These are phyloP conservation scores for Pontederia crassipes DNA, from an alignment of 176 grass and related monocot species.

Conservation along the genomic window DNA sequence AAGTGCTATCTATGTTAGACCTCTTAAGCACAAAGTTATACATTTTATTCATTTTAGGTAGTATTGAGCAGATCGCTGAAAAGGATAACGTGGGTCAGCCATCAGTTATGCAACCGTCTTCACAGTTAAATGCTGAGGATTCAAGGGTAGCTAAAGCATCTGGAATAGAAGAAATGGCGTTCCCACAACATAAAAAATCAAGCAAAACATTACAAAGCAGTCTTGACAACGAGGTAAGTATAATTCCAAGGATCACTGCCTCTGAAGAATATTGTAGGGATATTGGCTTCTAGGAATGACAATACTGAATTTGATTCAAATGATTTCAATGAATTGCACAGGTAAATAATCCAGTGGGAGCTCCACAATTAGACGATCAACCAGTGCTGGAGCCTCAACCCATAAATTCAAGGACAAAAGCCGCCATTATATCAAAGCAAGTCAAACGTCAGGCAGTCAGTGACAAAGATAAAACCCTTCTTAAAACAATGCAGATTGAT, in stretches of 20 bases:
- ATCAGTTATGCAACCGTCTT: too few species aligned
- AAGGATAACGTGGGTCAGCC: background rate
- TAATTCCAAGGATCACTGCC: background rate
- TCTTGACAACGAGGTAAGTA: background rate
- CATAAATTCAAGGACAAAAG: too few species aligned
- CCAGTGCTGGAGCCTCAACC: too few species aligned
- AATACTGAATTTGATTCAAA: background rate
- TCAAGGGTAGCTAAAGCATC: background rate
- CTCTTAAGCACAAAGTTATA: background rate
- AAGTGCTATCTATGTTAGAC: background rate
- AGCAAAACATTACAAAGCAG: background rate
- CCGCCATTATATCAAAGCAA: too few species aligned
- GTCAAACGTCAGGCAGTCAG: too few species aligned
- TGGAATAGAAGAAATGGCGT: background rate
- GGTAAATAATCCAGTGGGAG: too few species aligned
- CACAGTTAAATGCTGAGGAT: background rate
- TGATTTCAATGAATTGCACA: too few species aligned
- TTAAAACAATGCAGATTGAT: background rate
- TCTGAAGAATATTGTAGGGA: background rate
- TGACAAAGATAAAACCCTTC: too few species aligned
- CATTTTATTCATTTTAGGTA: constrained; percentile 21
- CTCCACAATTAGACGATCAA: too few species aligned
- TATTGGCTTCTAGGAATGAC: background rate
- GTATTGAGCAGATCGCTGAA: constrained; percentile 19
- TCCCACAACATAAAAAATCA: background rate